phyloP scores from a whole-genome alignment of 164 flowering plant genomes.

The Stephania cephalantha region DNA sequence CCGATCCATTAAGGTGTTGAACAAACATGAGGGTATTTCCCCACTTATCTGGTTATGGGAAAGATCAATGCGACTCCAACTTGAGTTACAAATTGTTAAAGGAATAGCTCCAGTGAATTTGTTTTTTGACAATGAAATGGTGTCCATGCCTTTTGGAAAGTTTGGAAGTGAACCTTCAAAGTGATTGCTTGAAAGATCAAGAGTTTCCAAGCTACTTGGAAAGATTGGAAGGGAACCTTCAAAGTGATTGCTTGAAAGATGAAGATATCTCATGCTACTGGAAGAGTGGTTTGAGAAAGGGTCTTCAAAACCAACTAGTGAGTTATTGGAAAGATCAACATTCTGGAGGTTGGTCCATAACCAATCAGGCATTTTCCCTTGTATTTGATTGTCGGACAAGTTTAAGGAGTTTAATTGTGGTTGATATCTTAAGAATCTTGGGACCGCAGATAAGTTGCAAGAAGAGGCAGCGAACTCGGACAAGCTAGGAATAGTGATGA shows the following conservation, averaged over 20 bases:
- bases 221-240: constrained; percentile 29
- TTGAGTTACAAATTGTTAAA: constrained; percentile 37
- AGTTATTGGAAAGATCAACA: constrained; percentile 18
- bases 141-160: constrained; percentile 17
- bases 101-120: constrained; percentile 20
- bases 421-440: neutral
- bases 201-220: no score
- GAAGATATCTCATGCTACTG: neutral
- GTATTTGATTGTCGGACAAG: neutral
- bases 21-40: constrained; percentile 37
- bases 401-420: neutral
- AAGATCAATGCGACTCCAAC: constrained; percentile 36
- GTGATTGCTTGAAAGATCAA: no score
- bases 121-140: constrained; percentile 32
- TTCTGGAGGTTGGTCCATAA: neutral
- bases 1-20: neutral
- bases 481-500: neutral
- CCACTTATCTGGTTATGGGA: constrained; percentile 45
- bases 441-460: neutral
- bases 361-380: neutral
- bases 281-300: neutral
- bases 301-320: neutral
- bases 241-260: constrained; percentile 16
- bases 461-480: neutral
- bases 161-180: no score